Evolutionary conservation across 345 rosid species (phyloP).

Genomic region (Aquilaria malaccensis): DNA sequence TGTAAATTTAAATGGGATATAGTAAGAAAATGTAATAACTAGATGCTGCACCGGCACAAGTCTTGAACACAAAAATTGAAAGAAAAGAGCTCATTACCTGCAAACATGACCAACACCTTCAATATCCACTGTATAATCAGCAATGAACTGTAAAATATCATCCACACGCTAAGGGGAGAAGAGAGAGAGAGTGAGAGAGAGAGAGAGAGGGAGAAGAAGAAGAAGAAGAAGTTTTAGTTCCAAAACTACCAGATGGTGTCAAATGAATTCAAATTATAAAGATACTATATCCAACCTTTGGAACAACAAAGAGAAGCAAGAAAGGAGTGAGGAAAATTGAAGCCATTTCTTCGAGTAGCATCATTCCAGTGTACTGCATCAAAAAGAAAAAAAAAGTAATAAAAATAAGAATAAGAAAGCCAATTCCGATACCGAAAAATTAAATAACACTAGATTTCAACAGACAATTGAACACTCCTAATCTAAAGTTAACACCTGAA

Average conservation of each 20-base stretch:
- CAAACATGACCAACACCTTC: slow-evolving; percentile 99
- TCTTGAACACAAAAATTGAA: neutral
- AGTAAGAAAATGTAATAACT: neutral
- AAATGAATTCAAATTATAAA: slow-evolving; percentile 2
- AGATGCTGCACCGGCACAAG: neutral
- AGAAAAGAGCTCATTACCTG: slow-evolving; percentile 40
- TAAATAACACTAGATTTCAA: too few species aligned
- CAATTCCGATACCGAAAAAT: neutral
- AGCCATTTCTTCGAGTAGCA: slow-evolving; percentile 96
- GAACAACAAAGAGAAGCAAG: slow-evolving; percentile 81
- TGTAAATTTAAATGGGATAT: slow-evolving; percentile 24
- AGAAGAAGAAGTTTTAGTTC: neutral
- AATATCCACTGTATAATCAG: slow-evolving; percentile 67
- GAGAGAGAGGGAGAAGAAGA: too few species aligned
- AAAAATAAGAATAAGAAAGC: slow-evolving; percentile 1
- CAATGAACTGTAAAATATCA: slow-evolving; percentile 85
- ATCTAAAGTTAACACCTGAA: slow-evolving; percentile 51
- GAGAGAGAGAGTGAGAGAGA: neutral
- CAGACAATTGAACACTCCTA: neutral
- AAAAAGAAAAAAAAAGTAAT: neutral
- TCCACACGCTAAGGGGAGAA: slow-evolving; percentile 75
- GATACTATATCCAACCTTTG: slow-evolving; percentile 42
- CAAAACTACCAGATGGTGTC: slow-evolving; percentile 6
- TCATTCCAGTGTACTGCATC: slow-evolving; percentile 92
- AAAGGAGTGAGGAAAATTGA: slow-evolving; percentile 95